Evolutionary conservation across 352 stramenopile genomes (phyloP).

Genomic region (Phytophthora palmivora): DNA sequence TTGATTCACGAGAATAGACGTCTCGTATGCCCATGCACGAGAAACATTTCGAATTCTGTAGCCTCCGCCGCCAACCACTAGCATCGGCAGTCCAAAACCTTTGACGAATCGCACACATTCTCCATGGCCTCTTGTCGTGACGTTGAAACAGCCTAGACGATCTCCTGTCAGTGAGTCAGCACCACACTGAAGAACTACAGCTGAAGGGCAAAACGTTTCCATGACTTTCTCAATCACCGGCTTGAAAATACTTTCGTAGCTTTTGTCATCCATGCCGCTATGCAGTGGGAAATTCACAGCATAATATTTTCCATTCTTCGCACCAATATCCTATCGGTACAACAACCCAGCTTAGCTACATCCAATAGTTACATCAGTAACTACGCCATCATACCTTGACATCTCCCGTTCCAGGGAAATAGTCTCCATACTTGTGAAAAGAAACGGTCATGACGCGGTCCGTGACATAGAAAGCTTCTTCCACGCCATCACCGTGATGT

Average conservation of each 20-base stretch:
- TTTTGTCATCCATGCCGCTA: conserved; percentile 95
- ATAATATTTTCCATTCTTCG: conserved; percentile 94
- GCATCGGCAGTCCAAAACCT: conserved; percentile 78
- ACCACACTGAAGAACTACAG: conserved; percentile 97
- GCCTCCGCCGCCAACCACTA: conserved; percentile 85
- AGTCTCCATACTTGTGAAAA: conserved; percentile 99
- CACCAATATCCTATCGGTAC: conserved; percentile 85
- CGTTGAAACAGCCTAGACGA: conserved; percentile 97
- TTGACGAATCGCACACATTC: conserved; percentile 86
- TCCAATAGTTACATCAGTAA: not conserved
- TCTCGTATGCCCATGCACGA: conserved; percentile 98
- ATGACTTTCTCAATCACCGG: conserved; percentile 95
- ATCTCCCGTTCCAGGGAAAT: conserved; percentile 97
- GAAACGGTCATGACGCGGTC: conserved; percentile 98
- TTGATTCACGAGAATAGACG: conserved; percentile 89
- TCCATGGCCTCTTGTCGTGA: conserved; percentile 89
- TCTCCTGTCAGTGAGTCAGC: conserved; percentile 97
- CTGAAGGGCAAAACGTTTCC: conserved; percentile 86
- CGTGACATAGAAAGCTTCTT: conserved; percentile 96
- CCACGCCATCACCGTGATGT: conserved; percentile 98
- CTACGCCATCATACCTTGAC: conserved; percentile 45
- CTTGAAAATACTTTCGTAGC: conserved; percentile 97
- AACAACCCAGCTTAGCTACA: not conserved
- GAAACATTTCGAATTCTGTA: conserved; percentile 90
- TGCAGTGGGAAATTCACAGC: conserved; percentile 97